phyloP scores from a whole-genome alignment of 805 yeast species.

The Isabelozyma rhagii region DNA sequence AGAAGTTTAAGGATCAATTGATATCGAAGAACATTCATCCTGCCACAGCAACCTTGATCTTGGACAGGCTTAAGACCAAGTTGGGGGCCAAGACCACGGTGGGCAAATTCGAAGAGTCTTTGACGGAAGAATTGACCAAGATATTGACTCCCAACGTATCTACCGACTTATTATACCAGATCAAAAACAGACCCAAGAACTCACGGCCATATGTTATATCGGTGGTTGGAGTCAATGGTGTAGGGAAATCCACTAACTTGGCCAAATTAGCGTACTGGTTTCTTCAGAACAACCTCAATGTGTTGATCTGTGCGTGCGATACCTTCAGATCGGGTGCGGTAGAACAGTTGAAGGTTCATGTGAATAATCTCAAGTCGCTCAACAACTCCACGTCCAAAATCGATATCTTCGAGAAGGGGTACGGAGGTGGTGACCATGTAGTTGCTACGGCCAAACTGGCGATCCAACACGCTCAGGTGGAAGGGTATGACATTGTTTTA shows the following conservation, averaged over 20 bases:
- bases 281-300: slow-evolving; percentile 81
- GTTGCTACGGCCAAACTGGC: slow-evolving; percentile 92
- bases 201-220: slow-evolving; percentile 86
- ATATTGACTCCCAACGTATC: slow-evolving; percentile 90
- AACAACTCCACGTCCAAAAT: slow-evolving; percentile 52
- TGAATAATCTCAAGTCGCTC: slow-evolving; percentile 70
- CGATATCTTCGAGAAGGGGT: slow-evolving; percentile 90
- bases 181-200: slow-evolving; percentile 43
- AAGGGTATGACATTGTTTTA: slow-evolving; percentile 77
- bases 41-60: slow-evolving; percentile 72
- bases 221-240: slow-evolving; percentile 97
- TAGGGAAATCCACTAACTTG: slow-evolving; percentile 92
- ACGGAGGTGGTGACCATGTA: slow-evolving; percentile 93
- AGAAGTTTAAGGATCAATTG: slow-evolving; percentile 69
- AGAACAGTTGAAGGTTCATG: slow-evolving; percentile 95
- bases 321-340: slow-evolving; percentile 98
- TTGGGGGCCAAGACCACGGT: slow-evolving; percentile 76
- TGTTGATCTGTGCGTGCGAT: slow-evolving; percentile 93
- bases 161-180: slow-evolving; percentile 79
- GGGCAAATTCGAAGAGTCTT: slow-evolving; percentile 58
- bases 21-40: slow-evolving; percentile 89
- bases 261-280: slow-evolving; percentile 96
- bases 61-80: slow-evolving; percentile 65
- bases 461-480: slow-evolving; percentile 68
- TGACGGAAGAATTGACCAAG: slow-evolving; percentile 68